These are phyloP conservation scores for Parietichytrium sp. DNA, from an alignment of 108 stramenopile genomes.

Conservation along the genomic window DNA sequence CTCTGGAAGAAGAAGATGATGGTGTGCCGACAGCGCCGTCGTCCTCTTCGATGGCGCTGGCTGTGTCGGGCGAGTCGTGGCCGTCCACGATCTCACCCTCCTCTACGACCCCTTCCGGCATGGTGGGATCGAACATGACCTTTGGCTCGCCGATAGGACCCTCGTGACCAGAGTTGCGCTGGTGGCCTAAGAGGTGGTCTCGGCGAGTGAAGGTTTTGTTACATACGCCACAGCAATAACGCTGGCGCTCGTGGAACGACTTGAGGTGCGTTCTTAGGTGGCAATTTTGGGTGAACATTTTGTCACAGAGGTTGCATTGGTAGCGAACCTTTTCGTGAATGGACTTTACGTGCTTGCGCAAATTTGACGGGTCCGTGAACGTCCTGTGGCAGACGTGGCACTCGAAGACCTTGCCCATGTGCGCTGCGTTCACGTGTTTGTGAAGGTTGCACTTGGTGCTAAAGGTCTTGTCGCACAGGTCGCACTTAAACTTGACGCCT, in stretches of 20 bases:
- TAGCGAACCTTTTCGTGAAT: conserved; percentile 28
- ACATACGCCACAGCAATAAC: neutral
- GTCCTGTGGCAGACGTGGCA: conserved; percentile 35
- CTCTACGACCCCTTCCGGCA: too few species aligned
- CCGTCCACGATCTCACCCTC: too few species aligned
- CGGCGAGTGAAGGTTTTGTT: conserved; percentile 13
- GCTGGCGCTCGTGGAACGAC: conserved; percentile 27
- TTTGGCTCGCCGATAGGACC: neutral
- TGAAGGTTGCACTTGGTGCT: conserved; percentile 39
- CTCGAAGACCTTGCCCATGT: neutral
- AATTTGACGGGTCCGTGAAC: conserved; percentile 9
- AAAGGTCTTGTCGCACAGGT: conserved; percentile 2
- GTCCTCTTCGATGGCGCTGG: too few species aligned
- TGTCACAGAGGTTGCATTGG: neutral
- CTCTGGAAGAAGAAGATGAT: too few species aligned
- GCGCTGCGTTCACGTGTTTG: conserved; percentile 33
- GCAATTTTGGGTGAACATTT: conserved; percentile 22
- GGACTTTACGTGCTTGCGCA: conserved; percentile 39
- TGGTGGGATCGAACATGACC: too few species aligned
- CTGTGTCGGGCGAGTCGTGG: too few species aligned
- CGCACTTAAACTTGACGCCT: conserved; percentile 13
- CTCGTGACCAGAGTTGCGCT: neutral
- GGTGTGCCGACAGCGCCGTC: too few species aligned
- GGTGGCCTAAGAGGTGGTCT: conserved; percentile 32
- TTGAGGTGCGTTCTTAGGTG: conserved; percentile 25